Base-by-base conservation (phyloP, 108 stramenopile species). In the Schizochytrium sp. region DNA sequence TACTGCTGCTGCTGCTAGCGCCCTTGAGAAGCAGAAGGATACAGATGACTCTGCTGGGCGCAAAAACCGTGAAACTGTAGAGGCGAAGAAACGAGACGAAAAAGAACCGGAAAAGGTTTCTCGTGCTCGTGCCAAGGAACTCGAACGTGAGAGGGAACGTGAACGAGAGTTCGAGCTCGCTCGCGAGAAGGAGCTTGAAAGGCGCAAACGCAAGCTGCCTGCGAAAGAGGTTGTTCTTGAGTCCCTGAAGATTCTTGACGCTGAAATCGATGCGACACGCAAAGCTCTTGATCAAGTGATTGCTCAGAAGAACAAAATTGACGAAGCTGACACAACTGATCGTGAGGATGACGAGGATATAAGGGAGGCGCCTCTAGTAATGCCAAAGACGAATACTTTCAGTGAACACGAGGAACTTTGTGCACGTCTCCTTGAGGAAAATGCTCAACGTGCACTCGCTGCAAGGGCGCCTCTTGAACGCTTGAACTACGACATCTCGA, bases 171-270 rank as follows among this genome's bases (percentile, higher is more conserved):
- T 19, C 45, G 49, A 83, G 73, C 7, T 46, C 45, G 73, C 73
- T 5, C 61, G 61, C 17, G 12, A 64, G 61, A 38, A n/a, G 17
- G 73, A 47, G 5, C 73, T 53, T n/a, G 50, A 83, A 50, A 46
- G 49, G 28, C 73, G 50, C 7, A 83, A 53, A n/a, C 73, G 73
- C 73, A 83, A 83, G 73, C 73, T 83, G 17, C 73, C 73, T 42
- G 47, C 73, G 46, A 47, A 53, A 83, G 73, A 15, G 45, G 50
- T 83, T 47, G 73, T 83, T 8, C 7, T 46, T 4, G 49, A 53
- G 45, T 53, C 73, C 4, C 50, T 83, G 10, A 17, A 38, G 4
- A n/a, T 83, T 4, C 49, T 83, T 8, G 50, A 83, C 47, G 45
- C 10, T 12, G 73, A 83, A 1, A 47, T 83, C 45, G 73, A 53